A percentile compares a stretch with the other conserved stretches of the same genome.
These are phyloP conservation scores for Exophiala sp. DNA, from an alignment of 2,329 filamentous ascomycete species.

Conservation along the genomic window DNA sequence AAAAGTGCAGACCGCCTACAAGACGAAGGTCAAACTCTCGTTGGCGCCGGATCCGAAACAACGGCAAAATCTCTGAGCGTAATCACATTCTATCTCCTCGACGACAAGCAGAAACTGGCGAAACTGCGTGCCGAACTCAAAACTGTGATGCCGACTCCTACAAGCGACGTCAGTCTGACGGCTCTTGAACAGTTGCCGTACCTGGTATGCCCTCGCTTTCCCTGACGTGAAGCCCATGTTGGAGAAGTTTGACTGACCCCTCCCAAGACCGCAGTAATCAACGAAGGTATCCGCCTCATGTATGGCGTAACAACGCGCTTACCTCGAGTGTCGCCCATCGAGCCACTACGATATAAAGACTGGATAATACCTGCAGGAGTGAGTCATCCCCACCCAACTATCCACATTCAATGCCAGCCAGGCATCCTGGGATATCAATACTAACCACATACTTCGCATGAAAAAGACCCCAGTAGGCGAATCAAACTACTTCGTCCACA, in stretches of 20 bases:
- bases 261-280: slow-evolving; percentile 27
- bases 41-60: slow-evolving; percentile 35
- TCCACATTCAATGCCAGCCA: neutral
- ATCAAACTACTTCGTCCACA: slow-evolving; percentile 27
- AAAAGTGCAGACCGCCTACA: slow-evolving; percentile 31
- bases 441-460: neutral
- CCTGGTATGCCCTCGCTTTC: slow-evolving; percentile 24
- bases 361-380: slow-evolving; percentile 32
- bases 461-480: slow-evolving; percentile 26
- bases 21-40: slow-evolving; percentile 33
- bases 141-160: slow-evolving; percentile 16
- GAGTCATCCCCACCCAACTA: neutral
- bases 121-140: slow-evolving; percentile 17
- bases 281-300: slow-evolving; percentile 30
- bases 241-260: too few relatives aligned
- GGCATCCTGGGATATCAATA: neutral
- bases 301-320: slow-evolving; percentile 19
- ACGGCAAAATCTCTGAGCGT: slow-evolving; percentile 20
- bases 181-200: slow-evolving; percentile 32
- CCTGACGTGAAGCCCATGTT: slow-evolving; percentile 28
- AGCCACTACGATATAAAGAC: slow-evolving; percentile 31
- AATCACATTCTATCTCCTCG: slow-evolving; percentile 20
- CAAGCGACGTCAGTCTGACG: slow-evolving; percentile 1
- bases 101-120: slow-evolving; percentile 4
- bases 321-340: slow-evolving; percentile 19